A percentile compares a stretch with the other conserved stretches of the same genome.
These are phyloP conservation scores for Gypsophila paniculata DNA, from an alignment of 179 eudicot genomes.

Conservation along the genomic window DNA sequence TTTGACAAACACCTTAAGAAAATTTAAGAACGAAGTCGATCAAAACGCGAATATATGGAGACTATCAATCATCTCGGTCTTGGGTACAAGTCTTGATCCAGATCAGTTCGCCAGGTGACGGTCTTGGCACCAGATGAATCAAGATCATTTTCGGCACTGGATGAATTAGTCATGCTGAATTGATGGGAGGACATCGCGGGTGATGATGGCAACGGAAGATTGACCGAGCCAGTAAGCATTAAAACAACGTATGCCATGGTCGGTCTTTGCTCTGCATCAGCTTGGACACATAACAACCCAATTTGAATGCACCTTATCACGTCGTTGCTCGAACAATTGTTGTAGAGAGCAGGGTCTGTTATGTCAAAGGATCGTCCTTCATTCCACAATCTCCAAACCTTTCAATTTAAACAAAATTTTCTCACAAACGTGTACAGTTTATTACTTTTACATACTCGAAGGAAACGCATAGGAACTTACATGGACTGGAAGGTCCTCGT, in stretches of 20 bases:
- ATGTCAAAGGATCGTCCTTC: conserved; percentile 24
- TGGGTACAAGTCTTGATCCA: background rate
- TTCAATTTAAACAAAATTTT: background rate
- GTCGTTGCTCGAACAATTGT: background rate
- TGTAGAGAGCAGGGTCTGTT: conserved; percentile 30
- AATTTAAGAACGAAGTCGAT: too few relatives aligned
- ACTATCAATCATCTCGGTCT: conserved; percentile 21
- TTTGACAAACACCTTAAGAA: too few relatives aligned
- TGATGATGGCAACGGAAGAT: conserved; percentile 4
- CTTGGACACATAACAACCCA: conserved; percentile 25
- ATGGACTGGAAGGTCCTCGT: conserved; percentile 15
- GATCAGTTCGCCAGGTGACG: background rate
- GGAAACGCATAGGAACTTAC: background rate
- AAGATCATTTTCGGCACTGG: background rate
- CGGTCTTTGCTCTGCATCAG: conserved; percentile 17
- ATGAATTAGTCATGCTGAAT: background rate
- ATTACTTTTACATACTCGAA: too few relatives aligned
- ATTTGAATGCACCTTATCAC: conserved; percentile 14
- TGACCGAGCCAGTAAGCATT: conserved; percentile 8
- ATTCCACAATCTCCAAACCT: conserved; percentile 56
- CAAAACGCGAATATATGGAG: conserved; percentile 6
- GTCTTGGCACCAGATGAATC: background rate
- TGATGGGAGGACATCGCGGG: background rate
- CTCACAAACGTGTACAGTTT: background rate
- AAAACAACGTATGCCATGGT: conserved; percentile 1